Base-by-base conservation (phyloP, 2,329 filamentous ascomycete genomes). In the Beauveria sp. region DNA sequence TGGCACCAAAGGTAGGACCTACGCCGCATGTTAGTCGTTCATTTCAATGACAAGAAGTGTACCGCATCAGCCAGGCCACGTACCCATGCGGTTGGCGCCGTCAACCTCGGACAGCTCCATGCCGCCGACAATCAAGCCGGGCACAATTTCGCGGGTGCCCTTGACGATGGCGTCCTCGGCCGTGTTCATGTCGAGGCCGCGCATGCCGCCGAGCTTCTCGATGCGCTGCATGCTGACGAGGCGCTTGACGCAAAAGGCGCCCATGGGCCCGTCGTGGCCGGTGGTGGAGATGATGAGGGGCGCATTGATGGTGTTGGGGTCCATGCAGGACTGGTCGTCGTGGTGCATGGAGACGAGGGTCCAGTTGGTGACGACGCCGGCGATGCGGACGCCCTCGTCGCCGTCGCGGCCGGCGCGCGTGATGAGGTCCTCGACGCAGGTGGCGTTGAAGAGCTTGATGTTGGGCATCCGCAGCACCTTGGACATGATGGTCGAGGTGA, bases 371-470 rank as follows among this genome's bases (percentile, higher is more conserved):
- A 97, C 93, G 1, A 96, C 92, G 69, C 92, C 92, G 9, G 91
- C 89, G 66, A 96, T 87, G 65, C 89, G 86, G 49, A 96, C 76
- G 10, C 71, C 73, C 16, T 79, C 77, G 2, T 77, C 76, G 2
- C 79, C 77, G 45, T 74, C 78, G 47, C 75, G 72, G 52, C 77
- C 74, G 14, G 84, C 84, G 50, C 92, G 89, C 22, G 92, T 96
- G 76, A 97, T 93, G 65, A 97, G 80, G 70, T 97, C 92, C 78
- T 97, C 93, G 49, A 97, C 92, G 22, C 89, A 83, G 42, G 93
- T 96, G 43, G 92, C 92, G 73, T 97, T 97, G 86, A 96, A 97
- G 65, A 97, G 86, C 84, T 97, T 97, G 71, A 96, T 85, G 76
- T 97, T 96, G 65, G 90, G 89, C 79, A 96, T 90, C 63, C 83